These are phyloP conservation scores for Solidago caesia DNA, from an alignment of 129 eudicot genomes.

Conservation along the genomic window DNA sequence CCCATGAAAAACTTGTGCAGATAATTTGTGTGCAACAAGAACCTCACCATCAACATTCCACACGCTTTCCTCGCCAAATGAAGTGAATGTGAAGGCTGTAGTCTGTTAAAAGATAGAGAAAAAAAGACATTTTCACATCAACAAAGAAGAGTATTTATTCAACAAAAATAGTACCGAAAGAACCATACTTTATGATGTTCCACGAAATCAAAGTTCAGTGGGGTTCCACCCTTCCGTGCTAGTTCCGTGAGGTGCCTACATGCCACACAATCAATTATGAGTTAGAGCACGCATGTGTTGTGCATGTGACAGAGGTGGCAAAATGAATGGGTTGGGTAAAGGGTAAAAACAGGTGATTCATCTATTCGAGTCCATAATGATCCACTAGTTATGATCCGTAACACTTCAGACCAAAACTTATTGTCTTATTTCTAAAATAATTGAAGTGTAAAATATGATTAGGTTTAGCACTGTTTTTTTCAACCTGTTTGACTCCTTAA, in stretches of 20 bases:
- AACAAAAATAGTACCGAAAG: not conserved
- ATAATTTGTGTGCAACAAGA: conserved; percentile 73
- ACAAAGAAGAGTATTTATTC: not conserved
- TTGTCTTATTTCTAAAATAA: too few species aligned
- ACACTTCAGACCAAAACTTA: too few species aligned
- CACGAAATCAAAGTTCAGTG: conserved; percentile 76
- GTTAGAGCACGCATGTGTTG: not conserved
- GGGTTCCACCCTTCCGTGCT: conserved; percentile 76
- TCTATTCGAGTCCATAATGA: too few species aligned
- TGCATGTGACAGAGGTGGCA: not conserved
- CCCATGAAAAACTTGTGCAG: conserved; percentile 93
- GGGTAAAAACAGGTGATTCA: too few species aligned
- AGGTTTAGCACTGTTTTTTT: too few species aligned
- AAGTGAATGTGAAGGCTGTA: conserved; percentile 80
- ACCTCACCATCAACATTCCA: conserved; percentile 99
- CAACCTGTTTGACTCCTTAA: not conserved
- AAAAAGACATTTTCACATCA: conserved; percentile 3
- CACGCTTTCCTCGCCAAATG: conserved; percentile 68
- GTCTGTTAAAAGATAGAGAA: conserved; percentile 43
- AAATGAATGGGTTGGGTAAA: not conserved
- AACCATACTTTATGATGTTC: conserved; percentile 83
- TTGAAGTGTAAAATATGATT: too few species aligned
- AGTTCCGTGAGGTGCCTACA: conserved; percentile 86
- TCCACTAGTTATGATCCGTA: too few species aligned
- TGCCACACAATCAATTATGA: conserved; percentile 13